A percentile compares a stretch with the other conserved stretches of the same genome.
phyloP scores from a whole-genome alignment of 1,284 basidiomycete species.

The Cutaneotrichosporon arboriforme region DNA sequence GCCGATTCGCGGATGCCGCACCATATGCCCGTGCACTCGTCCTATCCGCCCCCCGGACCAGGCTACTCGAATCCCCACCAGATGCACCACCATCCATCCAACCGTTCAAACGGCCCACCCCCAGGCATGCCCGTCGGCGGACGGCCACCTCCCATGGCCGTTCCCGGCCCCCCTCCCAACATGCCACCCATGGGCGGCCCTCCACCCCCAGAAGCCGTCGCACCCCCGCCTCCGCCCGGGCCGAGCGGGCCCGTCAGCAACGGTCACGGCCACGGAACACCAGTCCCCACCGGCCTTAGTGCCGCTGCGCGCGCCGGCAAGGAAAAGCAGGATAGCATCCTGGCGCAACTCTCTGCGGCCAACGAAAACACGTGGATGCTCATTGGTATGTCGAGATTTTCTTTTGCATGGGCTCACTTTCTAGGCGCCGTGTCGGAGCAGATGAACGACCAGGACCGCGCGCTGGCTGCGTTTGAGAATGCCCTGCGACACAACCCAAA shows the following conservation, averaged over 20 bases:
- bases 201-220: conserved; percentile 18
- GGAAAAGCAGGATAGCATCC: conserved; percentile 33
- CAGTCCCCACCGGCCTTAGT: conserved; percentile 11
- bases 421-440: conserved; percentile 82
- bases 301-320: conserved; percentile 27
- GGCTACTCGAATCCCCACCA: conserved; percentile 18
- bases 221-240: conserved; percentile 2
- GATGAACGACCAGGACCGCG: conserved; percentile 83
- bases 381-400: conserved; percentile 60
- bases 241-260: conserved; percentile 18
- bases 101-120: conserved; percentile 28
- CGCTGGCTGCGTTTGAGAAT: conserved; percentile 81
- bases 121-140: conserved; percentile 19
- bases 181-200: conserved; percentile 13
- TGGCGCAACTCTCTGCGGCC: conserved; percentile 58
- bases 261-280: conserved; percentile 22
- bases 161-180: conserved; percentile 16
- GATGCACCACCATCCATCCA: conserved; percentile 23
- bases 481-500: conserved; percentile 86
- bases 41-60: conserved; percentile 17
- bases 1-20: conserved; percentile 16
- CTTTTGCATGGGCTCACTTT: background rate
- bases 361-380: conserved; percentile 90
- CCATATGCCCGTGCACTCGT: conserved; percentile 19
- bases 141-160: conserved; percentile 22